phyloP scores from a whole-genome alignment of 2,329 filamentous ascomycete genomes.

The Chaetothyriales sp. region DNA sequence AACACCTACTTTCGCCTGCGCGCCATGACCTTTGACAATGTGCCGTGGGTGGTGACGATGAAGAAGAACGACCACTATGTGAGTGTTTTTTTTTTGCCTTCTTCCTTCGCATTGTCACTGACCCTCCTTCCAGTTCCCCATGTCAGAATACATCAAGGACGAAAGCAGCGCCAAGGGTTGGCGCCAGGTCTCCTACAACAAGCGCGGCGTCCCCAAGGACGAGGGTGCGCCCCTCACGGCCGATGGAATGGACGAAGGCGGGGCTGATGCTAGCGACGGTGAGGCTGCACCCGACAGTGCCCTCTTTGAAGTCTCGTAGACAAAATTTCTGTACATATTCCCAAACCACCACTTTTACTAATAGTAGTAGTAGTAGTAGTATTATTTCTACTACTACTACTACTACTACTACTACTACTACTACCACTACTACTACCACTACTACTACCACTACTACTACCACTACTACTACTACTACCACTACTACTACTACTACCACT shows the following conservation, averaged over 20 bases:
- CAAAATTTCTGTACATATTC: not conserved
- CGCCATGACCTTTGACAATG: slow-evolving; percentile 96
- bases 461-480: no score
- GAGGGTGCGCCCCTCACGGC: slow-evolving; percentile 32
- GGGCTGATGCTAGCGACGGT: slow-evolving; percentile 22
- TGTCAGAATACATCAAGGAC: slow-evolving; percentile 52
- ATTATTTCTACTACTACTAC: no score
- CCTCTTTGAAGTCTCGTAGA: not conserved
- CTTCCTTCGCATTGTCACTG: not conserved
- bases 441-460: no score
- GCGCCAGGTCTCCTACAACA: slow-evolving; percentile 41
- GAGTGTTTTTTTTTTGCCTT: slow-evolving; percentile 18
- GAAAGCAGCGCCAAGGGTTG: slow-evolving; percentile 38
- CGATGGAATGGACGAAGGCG: slow-evolving; percentile 34
- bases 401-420: no score
- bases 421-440: no score
- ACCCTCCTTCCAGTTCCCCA: slow-evolving; percentile 40
- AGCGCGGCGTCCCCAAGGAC: slow-evolving; percentile 29
- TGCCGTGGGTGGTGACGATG: slow-evolving; percentile 99
- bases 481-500: no score
- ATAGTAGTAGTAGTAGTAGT: no score
- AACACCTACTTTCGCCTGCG: slow-evolving; percentile 97
- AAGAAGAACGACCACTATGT: slow-evolving; percentile 98
- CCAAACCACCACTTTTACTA: no score
- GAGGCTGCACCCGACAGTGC: slow-evolving; percentile 4